Evolutionary conservation across 352 stramenopile species (phyloP).

Genomic region (Pythium volutum): DNA sequence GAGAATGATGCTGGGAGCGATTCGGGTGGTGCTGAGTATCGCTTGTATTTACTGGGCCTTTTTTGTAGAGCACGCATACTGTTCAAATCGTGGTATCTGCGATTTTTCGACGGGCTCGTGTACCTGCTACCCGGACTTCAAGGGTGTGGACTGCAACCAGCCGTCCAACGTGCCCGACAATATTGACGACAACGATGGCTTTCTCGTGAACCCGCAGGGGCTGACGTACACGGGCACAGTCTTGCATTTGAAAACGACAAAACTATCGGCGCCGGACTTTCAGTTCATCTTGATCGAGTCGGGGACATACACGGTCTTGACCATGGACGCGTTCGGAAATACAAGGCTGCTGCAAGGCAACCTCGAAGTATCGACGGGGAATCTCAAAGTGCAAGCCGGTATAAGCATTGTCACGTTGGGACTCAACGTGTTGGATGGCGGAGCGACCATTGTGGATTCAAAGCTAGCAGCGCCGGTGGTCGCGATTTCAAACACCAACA

Average conservation of each 20-base stretch:
- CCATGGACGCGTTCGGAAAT: constrained; percentile 52
- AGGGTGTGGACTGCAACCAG: constrained; percentile 66
- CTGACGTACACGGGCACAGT: constrained; percentile 53
- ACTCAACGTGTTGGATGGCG: constrained; percentile 37
- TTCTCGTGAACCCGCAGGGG: constrained; percentile 61
- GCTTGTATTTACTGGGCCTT: constrained; percentile 5
- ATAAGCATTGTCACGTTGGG: constrained; percentile 34
- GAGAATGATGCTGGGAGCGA: neutral
- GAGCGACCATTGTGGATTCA: constrained; percentile 31
- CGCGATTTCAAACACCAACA: neutral
- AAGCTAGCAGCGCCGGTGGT: neutral
- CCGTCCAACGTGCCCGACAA: constrained; percentile 60
- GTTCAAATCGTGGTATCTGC: constrained; percentile 75
- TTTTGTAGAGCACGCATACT: constrained; percentile 68
- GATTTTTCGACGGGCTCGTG: constrained; percentile 69
- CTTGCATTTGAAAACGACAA: constrained; percentile 59
- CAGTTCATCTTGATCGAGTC: constrained; percentile 61
- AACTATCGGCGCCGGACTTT: constrained; percentile 56
- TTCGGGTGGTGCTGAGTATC: neutral
- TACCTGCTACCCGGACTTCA: constrained; percentile 74
- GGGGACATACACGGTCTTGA: constrained; percentile 38
- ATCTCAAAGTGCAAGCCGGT: constrained; percentile 42
- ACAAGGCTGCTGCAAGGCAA: constrained; percentile 48
- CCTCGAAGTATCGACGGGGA: constrained; percentile 49
- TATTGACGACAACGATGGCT: constrained; percentile 67